Percentiles rank a stretch among this genome's conserved stretches.
These are phyloP conservation scores for Wickerhamomyces bisporus DNA, from an alignment of 805 yeast species.

Conservation along the genomic window DNA sequence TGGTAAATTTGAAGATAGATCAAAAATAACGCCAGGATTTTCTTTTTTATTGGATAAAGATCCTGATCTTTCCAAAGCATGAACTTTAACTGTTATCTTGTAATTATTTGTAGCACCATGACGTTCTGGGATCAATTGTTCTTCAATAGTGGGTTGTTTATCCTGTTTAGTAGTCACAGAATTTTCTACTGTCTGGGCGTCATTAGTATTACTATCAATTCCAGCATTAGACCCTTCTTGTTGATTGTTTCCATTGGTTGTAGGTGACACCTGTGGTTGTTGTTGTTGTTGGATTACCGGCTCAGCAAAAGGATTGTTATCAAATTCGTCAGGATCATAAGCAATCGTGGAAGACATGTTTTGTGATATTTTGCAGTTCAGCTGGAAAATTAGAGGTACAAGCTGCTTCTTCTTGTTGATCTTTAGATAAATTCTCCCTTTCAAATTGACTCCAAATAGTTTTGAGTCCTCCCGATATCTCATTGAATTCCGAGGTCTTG, in stretches of 20 bases:
- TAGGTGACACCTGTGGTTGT: constrained; percentile 1
- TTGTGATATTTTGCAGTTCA: too few relatives aligned
- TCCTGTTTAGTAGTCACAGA: constrained; percentile 1
- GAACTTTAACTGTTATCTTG: constrained; percentile 50
- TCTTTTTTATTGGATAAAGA: constrained; percentile 48
- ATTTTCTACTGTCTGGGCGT: too few relatives aligned
- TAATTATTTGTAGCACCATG: constrained; percentile 24
- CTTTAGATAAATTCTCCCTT: too few relatives aligned
- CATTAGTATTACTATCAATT: too few relatives aligned
- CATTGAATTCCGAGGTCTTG: too few relatives aligned
- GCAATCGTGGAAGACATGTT: constrained; percentile 40
- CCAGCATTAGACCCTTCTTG: too few relatives aligned
- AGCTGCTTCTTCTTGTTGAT: too few relatives aligned
- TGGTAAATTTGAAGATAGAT: constrained; percentile 64
- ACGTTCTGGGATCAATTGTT: constrained; percentile 21
- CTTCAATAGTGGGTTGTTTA: constrained; percentile 5
- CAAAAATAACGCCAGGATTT: constrained; percentile 76
- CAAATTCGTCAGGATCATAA: constrained; percentile 51
- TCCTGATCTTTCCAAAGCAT: constrained; percentile 65
- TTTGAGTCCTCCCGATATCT: too few relatives aligned
- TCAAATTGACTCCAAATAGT: too few relatives aligned
- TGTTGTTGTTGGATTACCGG: constrained; percentile 25
- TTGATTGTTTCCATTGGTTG: constrained; percentile 8
- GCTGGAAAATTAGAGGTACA: too few relatives aligned
- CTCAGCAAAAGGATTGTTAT: constrained; percentile 58